phyloP scores from a whole-genome alignment of 495 filamentous ascomycete species.

The Neurospora sp. region DNA sequence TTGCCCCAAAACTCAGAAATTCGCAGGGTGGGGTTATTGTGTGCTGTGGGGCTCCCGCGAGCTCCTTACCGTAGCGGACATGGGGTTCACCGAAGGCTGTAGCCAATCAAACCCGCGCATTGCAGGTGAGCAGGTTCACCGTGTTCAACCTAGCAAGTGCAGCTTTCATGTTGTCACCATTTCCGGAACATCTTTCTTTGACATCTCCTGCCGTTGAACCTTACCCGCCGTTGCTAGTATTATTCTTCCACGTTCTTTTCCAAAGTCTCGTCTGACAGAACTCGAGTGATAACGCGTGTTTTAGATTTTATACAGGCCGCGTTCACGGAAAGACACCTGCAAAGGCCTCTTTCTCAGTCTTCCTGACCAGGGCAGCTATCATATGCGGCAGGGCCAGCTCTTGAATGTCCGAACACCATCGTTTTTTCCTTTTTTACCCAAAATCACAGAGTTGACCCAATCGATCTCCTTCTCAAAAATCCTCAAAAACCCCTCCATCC shows the following conservation, averaged over 20 bases:
- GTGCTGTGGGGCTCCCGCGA: slow-evolving; percentile 9
- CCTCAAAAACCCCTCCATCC: slow-evolving; percentile 20
- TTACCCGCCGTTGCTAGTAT: neutral
- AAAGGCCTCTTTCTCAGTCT: neutral
- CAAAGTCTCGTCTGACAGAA: neutral
- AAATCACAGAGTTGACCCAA: neutral
- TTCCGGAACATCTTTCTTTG: neutral
- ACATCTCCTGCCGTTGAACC: neutral
- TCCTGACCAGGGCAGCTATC: neutral
- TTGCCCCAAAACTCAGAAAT: slow-evolving; percentile 15
- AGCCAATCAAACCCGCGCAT: neutral
- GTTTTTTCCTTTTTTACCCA: neutral
- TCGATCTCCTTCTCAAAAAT: neutral
- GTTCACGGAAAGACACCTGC: neutral
- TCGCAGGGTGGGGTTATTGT: slow-evolving; percentile 18
- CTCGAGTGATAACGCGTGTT: neutral
- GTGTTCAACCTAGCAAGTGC: neutral
- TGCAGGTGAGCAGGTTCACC: neutral
- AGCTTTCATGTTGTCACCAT: neutral
- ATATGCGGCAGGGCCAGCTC: neutral
- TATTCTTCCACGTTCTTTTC: neutral
- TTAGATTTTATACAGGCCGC: neutral
- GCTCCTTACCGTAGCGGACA: neutral
- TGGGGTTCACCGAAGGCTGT: neutral
- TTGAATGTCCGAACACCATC: neutral